These are phyloP conservation scores for Ogataea siamensis DNA, from an alignment of 805 yeast species.

Conservation along the genomic window DNA sequence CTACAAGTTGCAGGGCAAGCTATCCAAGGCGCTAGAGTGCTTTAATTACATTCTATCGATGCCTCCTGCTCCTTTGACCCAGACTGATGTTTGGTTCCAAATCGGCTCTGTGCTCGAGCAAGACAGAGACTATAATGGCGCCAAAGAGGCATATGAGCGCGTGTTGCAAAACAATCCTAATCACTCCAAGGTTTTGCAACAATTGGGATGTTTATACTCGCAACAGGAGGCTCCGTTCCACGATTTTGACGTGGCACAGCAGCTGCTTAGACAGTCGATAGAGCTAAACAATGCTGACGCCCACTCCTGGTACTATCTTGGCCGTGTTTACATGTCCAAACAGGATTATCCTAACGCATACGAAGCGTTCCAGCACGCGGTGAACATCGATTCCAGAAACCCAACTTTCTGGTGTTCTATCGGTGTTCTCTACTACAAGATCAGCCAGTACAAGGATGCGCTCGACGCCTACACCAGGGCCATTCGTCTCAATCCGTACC, in stretches of 20 bases:
- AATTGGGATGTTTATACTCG: slow-evolving; percentile 91
- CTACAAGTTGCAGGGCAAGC: slow-evolving; percentile 90
- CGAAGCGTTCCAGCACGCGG: slow-evolving; percentile 98
- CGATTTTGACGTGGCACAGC: slow-evolving; percentile 80
- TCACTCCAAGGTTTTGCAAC: slow-evolving; percentile 95
- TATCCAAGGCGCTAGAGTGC: slow-evolving; percentile 86
- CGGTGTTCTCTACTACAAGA: slow-evolving; percentile 95
- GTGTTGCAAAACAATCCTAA: slow-evolving; percentile 86
- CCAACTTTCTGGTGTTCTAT: slow-evolving; percentile 98
- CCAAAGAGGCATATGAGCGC: slow-evolving; percentile 92
- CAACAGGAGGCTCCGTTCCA: slow-evolving; percentile 66
- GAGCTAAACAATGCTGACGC: slow-evolving; percentile 91
- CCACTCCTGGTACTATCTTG: slow-evolving; percentile 95
- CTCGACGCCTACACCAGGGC: slow-evolving; percentile 97
- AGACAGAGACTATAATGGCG: slow-evolving; percentile 86
- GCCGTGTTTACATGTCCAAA: slow-evolving; percentile 95
- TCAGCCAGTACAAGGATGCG: slow-evolving; percentile 94
- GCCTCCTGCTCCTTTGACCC: slow-evolving; percentile 95
- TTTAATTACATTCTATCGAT: slow-evolving; percentile 85
- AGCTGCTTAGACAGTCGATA: slow-evolving; percentile 78
- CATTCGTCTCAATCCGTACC: slow-evolving; percentile 90
- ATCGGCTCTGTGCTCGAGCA: slow-evolving; percentile 95
- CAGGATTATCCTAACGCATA: slow-evolving; percentile 95
- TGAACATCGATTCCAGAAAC: slow-evolving; percentile 91
- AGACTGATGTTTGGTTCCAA: slow-evolving; percentile 98